Percentiles rank a stretch among this genome's conserved stretches.
Conservation (phyloP, 148 eudicot genomes). For the Drosera capensis region DNA sequence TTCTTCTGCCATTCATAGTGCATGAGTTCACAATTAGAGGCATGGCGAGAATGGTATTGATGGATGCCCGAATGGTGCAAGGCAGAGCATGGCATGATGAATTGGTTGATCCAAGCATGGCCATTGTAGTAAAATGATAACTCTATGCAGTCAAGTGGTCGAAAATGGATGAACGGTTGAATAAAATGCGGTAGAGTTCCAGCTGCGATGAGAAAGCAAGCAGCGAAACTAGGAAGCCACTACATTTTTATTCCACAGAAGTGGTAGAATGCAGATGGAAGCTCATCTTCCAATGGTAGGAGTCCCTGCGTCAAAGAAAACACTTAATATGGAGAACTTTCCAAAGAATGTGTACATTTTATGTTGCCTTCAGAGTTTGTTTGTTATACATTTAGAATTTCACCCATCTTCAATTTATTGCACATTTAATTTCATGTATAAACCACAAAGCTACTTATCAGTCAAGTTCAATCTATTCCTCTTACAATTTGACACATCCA, state of each 20-base stretch:
- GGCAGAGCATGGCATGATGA: conserved; percentile 33
- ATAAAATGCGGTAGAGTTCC: conserved; percentile 43
- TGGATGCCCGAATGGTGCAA: conserved; percentile 28
- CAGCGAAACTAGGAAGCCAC: conserved; percentile 46
- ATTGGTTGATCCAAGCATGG: conserved; percentile 37
- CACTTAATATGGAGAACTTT: conserved; percentile 49
- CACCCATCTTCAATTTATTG: background rate
- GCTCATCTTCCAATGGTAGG: conserved; percentile 41
- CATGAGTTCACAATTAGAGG: conserved; percentile 56
- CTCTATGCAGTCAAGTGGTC: conserved; percentile 43
- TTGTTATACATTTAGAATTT: no score
- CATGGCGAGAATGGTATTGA: conserved; percentile 50
- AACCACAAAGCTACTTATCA: no score
- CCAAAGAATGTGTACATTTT: conserved; percentile 18
- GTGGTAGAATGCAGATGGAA: conserved; percentile 64
- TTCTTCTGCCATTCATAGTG: conserved; percentile 66
- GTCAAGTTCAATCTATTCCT: no score
- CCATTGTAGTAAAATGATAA: conserved; percentile 41
- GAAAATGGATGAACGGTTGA: conserved; percentile 35
- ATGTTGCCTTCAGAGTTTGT: background rate
- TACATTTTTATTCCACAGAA: conserved; percentile 41
- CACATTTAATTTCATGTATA: no score
- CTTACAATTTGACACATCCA: no score
- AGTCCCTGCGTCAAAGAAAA: conserved; percentile 93
- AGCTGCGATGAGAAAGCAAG: conserved; percentile 49